Base-by-base conservation (phyloP, 2,329 filamentous ascomycete genomes). In the Geosmithia putterillii region DNA sequence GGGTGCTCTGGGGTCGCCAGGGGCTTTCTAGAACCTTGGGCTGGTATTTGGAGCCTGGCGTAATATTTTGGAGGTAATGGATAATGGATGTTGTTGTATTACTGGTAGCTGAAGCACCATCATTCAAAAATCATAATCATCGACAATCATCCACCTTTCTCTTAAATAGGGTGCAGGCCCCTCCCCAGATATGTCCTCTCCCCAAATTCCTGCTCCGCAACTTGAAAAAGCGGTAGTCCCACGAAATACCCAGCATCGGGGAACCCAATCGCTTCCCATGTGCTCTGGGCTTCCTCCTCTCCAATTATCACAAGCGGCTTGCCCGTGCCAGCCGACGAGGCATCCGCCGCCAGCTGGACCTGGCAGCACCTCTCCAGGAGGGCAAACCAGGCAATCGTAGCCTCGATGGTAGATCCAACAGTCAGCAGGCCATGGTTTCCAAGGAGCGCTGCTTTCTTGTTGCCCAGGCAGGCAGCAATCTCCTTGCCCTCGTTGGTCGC, bases 161-260 rank as follows among this genome's bases (percentile, higher is more conserved):
- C n/a, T 38, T n/a, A 38, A 6, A 38, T 21, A 17, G 36, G 36
- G 19, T n/a, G 36, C 17, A 38, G n/a, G 4, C 36, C 36, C 18
- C 36, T 12, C 9, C 36, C 36, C 3, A 38, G 36, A 21, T 38
- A 38, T 18, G 36, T 38, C 4, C 28, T 9, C 10, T 41, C 22
- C 9, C 39, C 22, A 28, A 41, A 12, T 20, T 45, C 41, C 12
- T 43, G 21, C 3, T 41, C 35, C n/a, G 43, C 42, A 17, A 44
- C 28, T 18, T 46, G 32, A 32, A 48, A 49, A 14, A 46, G 21
- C 10, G 50, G 50, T 22, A 48, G 40, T 19, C 42, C 83, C 51
- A 71, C 78, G 55, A 87, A 88, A 69, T 74, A 86, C 0, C 83
- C 83, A 0, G 76, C 79, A 28, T 57, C 54, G 15, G 73, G 67